Base-by-base conservation (phyloP, 2,329 filamentous ascomycete species). In the Cladobotryum mycophilum region DNA sequence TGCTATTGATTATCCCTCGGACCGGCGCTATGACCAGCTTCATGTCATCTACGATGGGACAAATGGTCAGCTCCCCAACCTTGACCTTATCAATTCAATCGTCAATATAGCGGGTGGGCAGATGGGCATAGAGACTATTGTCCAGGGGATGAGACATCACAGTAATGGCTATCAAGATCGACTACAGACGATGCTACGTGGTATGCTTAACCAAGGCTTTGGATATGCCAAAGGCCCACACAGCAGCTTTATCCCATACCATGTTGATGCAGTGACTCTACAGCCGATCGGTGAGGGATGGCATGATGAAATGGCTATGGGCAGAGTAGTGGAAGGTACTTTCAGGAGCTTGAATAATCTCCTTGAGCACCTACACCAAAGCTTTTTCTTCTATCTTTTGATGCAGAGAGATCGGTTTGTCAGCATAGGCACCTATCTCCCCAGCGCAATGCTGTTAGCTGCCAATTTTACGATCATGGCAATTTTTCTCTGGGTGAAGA, bases 361-460 rank as follows among this genome's bases (percentile, higher is more conserved):
- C 52, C 79, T 99, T 33, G 93, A 99, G 70, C 91, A 99, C 66
- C 77, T 99, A 54, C 93, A 99, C 66, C 93, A 99, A 71, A 96
- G 91, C 67, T 99, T 99, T 76, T 99, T 99, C 79, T 97, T 99
- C 72, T 99, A 99, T 67, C 76, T 99, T 47, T 78, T 99, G 41
- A 90, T 97, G 82, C 86, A 95, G 58, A 81, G 85, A 30, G 88
- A 93, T 61, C 84, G 91, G 11, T 99, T 99, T 65, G 93, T 97
- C 59, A 97, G 91, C 69, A 99, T 99, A 56, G 93, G 93, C 14
- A 99, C 92, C 1, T 99, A 99, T 64, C 78, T 99, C 3, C 93
- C 93, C 0, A 95, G 89, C 60, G 93, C 93, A n/a, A 99, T 99
- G 93, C 72, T 97, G 46, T 79, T 99, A 51, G 93, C 93, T 2